These are phyloP conservation scores for Rhinocladiella similis DNA, from an alignment of 2,329 filamentous ascomycete species.

Conservation along the genomic window DNA sequence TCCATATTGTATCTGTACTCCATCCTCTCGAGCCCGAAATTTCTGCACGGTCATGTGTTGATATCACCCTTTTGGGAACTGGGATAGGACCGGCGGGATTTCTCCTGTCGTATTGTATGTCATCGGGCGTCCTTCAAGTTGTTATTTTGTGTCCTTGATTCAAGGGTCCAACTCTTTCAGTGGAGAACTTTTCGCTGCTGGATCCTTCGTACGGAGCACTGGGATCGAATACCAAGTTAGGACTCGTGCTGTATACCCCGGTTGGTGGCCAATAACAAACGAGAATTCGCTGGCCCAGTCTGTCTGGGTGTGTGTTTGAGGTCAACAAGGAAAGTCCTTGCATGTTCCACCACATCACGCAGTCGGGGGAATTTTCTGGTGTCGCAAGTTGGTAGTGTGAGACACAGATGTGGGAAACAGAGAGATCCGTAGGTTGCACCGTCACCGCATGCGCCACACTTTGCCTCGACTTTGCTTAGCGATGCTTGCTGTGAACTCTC, in stretches of 20 bases:
- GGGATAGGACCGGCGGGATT: too few relatives aligned
- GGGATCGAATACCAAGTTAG: too few relatives aligned
- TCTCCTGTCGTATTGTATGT: too few relatives aligned
- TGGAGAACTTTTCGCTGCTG: too few relatives aligned
- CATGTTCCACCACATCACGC: not conserved
- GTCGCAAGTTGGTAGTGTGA: slow-evolving; percentile 3
- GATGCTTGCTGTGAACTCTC: not conserved
- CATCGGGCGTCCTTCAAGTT: too few relatives aligned
- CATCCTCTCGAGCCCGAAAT: not conserved
- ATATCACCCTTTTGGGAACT: not conserved
- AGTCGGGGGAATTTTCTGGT: slow-evolving; percentile 6
- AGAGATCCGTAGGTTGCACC: not conserved
- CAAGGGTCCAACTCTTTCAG: too few relatives aligned
- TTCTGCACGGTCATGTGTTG: not conserved
- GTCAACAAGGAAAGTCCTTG: not conserved
- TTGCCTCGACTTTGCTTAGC: not conserved
- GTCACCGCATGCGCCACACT: not conserved
- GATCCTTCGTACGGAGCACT: too few relatives aligned
- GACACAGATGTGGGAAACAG: not conserved
- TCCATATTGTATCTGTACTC: not conserved
- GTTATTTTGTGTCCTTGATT: too few relatives aligned
- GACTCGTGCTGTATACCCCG: too few relatives aligned
- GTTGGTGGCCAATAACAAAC: too few relatives aligned
- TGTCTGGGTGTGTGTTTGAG: not conserved
- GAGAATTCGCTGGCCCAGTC: not conserved